Evolutionary conservation across 192 early-diverging fungal species (phyloP), one percentile per base, ranked within the genome.

Genomic region (Backusella tuberculispora): DNA sequence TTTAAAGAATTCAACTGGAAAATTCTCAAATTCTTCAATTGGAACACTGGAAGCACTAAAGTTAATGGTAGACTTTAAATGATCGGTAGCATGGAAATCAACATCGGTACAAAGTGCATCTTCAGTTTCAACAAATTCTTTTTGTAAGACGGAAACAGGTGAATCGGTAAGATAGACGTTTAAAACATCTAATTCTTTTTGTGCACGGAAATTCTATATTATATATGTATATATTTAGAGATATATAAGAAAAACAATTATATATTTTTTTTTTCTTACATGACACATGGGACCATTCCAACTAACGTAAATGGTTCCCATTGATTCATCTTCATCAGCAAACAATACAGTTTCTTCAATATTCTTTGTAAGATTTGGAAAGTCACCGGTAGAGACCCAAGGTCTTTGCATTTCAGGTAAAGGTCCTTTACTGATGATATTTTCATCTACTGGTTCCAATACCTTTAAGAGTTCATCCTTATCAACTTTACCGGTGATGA

Each of bases 121-220:
- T 64, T 85, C 85, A 43, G 85, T 87, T 72, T 90, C 88, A 14
- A 90, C 88, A 83, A 90, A 88, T 64, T 88, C 84, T 44, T 85
- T 88, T 71, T 82, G 83, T 41, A 90, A 71, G 7, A 88, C 74
- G 10, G 88, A 82, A 2, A 87, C 83, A 34, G 88, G 80, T 38
- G 88, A 90, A 77, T 90, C 88, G 0, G 87, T 84, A 17, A 90
- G 77, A 68, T 88, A 90, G 1, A 46, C 63, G 45, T 77, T 76
- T 14, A 82, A 46, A 6, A 82, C 43, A 44, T 83, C 79, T 8
- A 87, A 64, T 15, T 77, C 81, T 69, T 68, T 76, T 43, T 78
- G 21, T 42, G 67, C 71, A 9, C 72, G 44, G 48, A 53, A 81
- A 26, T 81, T 71, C 75, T 78, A 74, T n/a, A 69, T 69, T 29